Percentiles rank a stretch among this genome's conserved stretches.
These are phyloP conservation scores for Eruca vesicaria DNA, from an alignment of 441 rosid genomes.

Conservation along the genomic window DNA sequence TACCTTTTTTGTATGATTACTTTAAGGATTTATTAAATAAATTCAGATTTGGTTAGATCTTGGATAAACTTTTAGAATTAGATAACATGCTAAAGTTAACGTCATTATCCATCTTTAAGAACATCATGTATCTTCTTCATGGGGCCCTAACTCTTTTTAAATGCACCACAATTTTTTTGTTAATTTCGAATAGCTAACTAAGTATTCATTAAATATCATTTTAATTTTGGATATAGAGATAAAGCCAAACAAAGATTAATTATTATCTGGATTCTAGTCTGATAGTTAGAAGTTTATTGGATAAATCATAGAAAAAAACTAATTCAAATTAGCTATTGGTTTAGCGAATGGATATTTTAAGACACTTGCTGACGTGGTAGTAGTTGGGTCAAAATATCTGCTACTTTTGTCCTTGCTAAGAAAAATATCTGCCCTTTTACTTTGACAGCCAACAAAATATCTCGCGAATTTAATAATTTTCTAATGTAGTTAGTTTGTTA, in stretches of 20 bases:
- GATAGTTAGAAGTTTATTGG: background rate
- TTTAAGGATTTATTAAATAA: background rate
- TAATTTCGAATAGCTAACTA: background rate
- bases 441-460: slow-evolving; percentile 6
- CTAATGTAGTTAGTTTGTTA: too few species aligned
- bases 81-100: background rate
- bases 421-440: slow-evolving; percentile 17
- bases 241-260: background rate
- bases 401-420: background rate
- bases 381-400: slow-evolving; percentile 24
- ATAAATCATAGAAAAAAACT: background rate
- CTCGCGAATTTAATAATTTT: background rate
- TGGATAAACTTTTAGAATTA: background rate
- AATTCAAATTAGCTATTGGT: background rate
- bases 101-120: background rate
- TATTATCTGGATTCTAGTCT: background rate
- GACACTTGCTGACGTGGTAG: slow-evolving; percentile 16
- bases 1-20: background rate
- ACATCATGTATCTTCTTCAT: background rate
- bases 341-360: background rate
- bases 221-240: background rate
- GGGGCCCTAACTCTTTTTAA: background rate
- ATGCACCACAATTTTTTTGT: background rate
- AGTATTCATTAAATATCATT: background rate
- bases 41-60: slow-evolving; percentile 1